These are phyloP conservation scores for Hypomontagnella submonticulosa DNA, from an alignment of 495 filamentous ascomycete genomes.

Conservation along the genomic window DNA sequence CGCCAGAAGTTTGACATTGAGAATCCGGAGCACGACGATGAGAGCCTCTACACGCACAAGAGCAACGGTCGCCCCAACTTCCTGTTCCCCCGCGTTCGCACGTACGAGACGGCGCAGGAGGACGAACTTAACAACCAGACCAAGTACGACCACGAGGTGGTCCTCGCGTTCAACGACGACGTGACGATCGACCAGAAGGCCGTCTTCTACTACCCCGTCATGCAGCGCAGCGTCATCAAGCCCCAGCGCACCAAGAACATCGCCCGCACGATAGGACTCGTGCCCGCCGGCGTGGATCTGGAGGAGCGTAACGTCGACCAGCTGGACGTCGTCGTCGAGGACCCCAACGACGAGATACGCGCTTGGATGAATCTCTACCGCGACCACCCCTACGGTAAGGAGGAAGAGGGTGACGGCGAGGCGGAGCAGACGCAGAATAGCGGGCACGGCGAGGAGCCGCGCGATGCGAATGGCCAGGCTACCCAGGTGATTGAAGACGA, in stretches of 20 bases:
- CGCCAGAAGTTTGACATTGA: slow-evolving; percentile 77
- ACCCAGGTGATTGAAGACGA: slow-evolving; percentile 50
- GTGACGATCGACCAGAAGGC: slow-evolving; percentile 65
- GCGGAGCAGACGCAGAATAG: slow-evolving; percentile 16
- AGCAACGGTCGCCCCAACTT: slow-evolving; percentile 64
- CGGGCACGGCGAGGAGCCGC: slow-evolving; percentile 34
- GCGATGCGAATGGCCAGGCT: slow-evolving; percentile 48
- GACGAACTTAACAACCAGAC: slow-evolving; percentile 72
- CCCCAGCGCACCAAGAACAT: slow-evolving; percentile 68
- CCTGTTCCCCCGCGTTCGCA: slow-evolving; percentile 79
- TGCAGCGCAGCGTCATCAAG: slow-evolving; percentile 69
- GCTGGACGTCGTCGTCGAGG: slow-evolving; percentile 56
- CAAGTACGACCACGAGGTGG: slow-evolving; percentile 67
- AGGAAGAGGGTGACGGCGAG: slow-evolving; percentile 34
- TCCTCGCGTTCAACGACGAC: slow-evolving; percentile 61
- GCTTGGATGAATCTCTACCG: slow-evolving; percentile 53
- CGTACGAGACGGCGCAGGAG: slow-evolving; percentile 83
- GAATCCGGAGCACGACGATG: slow-evolving; percentile 74
- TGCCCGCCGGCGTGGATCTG: slow-evolving; percentile 47
- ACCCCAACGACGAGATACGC: slow-evolving; percentile 54
- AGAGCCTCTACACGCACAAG: slow-evolving; percentile 70
- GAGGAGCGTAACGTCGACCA: slow-evolving; percentile 57
- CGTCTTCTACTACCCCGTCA: slow-evolving; percentile 91
- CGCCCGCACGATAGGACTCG: slow-evolving; percentile 55
- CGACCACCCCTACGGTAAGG: slow-evolving; percentile 53